phyloP scores from a whole-genome alignment of 257 asterid genomes.

The Jaltomata sinuosa region DNA sequence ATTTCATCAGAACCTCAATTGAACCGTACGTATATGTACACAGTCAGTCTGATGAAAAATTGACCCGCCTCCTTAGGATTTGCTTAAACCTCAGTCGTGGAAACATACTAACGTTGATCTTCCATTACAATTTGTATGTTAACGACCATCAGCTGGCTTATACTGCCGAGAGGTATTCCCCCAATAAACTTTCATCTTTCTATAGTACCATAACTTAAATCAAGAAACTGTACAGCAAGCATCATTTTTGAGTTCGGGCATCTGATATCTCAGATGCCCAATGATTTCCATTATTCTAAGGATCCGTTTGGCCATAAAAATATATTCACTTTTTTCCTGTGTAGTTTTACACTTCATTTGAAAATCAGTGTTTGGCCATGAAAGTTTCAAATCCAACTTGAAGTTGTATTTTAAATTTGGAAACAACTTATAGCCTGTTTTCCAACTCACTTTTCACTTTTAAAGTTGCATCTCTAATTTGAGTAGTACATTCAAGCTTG shows the following conservation, averaged over 20 bases:
- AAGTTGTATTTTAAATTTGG: no score
- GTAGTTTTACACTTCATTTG: no score
- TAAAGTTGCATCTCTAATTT: no score
- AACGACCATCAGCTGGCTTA: constrained; percentile 63
- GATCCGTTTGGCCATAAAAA: no score
- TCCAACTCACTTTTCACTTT: no score
- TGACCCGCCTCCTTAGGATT: constrained; percentile 55
- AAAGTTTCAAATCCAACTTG: no score
- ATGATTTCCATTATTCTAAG: background rate
- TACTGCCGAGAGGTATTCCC: constrained; percentile 58
- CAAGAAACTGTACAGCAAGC: background rate
- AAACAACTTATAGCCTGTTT: no score
- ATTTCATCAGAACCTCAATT: constrained; percentile 61
- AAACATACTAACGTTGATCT: constrained; percentile 44
- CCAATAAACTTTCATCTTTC: background rate
- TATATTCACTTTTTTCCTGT: no score
- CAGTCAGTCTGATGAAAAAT: constrained; percentile 50
- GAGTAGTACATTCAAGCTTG: no score
- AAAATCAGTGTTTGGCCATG: no score
- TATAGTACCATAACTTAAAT: background rate
- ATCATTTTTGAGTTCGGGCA: background rate
- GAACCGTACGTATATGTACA: constrained; percentile 76
- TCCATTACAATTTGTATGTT: constrained; percentile 58
- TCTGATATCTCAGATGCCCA: no score
- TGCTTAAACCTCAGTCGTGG: constrained; percentile 54